These are phyloP conservation scores for Vitis amurensis DNA, from an alignment of 164 flowering plant species.

Conservation along the genomic window DNA sequence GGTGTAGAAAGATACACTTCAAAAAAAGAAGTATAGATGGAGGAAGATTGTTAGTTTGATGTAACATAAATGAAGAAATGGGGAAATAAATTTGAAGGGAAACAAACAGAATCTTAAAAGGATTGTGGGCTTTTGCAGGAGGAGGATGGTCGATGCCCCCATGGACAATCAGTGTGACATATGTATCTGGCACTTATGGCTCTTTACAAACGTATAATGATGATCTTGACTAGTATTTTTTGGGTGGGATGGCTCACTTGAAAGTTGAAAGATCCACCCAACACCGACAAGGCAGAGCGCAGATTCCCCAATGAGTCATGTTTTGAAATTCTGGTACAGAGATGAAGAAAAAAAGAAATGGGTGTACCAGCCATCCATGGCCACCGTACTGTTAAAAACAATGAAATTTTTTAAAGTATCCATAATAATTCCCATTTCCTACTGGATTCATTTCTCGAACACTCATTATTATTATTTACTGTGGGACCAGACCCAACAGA, in stretches of 20 bases:
- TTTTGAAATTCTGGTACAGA: constrained; percentile 2
- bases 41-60: too few species aligned
- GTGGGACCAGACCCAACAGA: constrained; percentile 19
- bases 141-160: too few species aligned
- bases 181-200: background rate
- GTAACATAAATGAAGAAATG: too few species aligned
- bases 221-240: background rate
- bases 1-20: too few species aligned
- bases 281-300: constrained; percentile 7
- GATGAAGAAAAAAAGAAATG: background rate
- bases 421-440: background rate
- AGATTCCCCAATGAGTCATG: constrained; percentile 6
- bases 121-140: too few species aligned
- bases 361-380: background rate
- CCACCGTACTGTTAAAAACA: background rate
- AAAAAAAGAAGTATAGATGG: too few species aligned
- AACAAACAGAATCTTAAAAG: too few species aligned
- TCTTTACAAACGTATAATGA: background rate
- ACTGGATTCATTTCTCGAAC: background rate
- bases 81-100: too few species aligned
- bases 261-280: background rate
- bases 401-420: background rate
- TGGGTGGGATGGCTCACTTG: background rate
- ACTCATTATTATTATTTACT: background rate
- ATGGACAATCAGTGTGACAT: background rate